Evolutionary conservation across 2,329 filamentous ascomycete species (phyloP).

Genomic region (Phialophora tarda): DNA sequence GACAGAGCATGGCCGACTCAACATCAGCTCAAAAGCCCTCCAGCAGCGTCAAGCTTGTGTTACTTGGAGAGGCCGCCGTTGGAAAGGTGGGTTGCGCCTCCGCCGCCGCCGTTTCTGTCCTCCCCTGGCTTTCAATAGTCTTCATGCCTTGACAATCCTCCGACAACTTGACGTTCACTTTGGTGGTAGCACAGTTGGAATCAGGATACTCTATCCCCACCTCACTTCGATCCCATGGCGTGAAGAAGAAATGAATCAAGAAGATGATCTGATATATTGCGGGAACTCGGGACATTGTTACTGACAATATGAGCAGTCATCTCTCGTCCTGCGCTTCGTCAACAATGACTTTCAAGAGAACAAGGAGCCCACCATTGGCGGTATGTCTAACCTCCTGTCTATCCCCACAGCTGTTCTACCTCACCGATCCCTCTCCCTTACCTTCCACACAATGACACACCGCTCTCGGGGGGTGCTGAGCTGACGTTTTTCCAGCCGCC

Average conservation of each 20-base stretch:
- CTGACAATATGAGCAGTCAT: slow-evolving; percentile 70
- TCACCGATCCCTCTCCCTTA: not conserved
- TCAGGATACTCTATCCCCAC: slow-evolving; percentile 32
- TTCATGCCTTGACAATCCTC: slow-evolving; percentile 9
- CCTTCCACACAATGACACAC: not conserved
- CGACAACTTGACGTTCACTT: slow-evolving; percentile 13
- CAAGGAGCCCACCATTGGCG: slow-evolving; percentile 98
- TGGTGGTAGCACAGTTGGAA: slow-evolving; percentile 28
- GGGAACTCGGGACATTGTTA: not conserved
- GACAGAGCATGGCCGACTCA: slow-evolving; percentile 70
- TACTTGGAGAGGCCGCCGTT: slow-evolving; percentile 95
- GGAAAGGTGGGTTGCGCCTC: slow-evolving; percentile 75
- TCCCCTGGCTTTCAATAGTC: slow-evolving; percentile 28
- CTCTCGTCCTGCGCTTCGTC: slow-evolving; percentile 95
- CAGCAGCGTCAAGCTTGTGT: slow-evolving; percentile 99
- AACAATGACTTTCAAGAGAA: slow-evolving; percentile 99
- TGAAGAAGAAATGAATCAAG: not conserved
- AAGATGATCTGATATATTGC: slow-evolving; percentile 9
- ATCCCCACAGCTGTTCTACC: not conserved
- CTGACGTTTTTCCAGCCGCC: slow-evolving; percentile 66
- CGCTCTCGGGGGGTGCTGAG: not conserved
- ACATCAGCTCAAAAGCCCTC: slow-evolving; percentile 83
- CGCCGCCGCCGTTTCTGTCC: slow-evolving; percentile 12
- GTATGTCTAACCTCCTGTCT: slow-evolving; percentile 56
- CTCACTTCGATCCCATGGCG: slow-evolving; percentile 12